A percentile compares a stretch with the other conserved stretches of the same genome.
phyloP scores from a whole-genome alignment of 768 basidiomycete genomes.

The Phallus indusiatus region DNA sequence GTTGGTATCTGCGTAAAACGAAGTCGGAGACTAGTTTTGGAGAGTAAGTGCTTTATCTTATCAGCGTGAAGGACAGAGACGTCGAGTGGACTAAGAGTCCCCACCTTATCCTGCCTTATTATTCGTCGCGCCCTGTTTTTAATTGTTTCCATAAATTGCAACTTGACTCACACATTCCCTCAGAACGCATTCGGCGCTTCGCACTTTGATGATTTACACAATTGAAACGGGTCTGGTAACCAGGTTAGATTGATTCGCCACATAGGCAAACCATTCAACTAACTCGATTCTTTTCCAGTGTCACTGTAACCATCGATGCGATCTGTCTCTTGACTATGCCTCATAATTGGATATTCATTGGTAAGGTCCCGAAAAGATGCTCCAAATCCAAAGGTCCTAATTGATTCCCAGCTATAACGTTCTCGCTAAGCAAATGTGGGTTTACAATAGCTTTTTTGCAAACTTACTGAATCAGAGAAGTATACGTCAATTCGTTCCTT shows the following conservation, averaged over 20 bases:
- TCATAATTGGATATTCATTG: conserved; percentile 7
- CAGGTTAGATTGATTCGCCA: background rate
- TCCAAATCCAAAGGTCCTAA: background rate
- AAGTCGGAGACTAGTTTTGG: background rate
- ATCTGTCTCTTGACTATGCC: conserved; percentile 6
- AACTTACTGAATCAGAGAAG: background rate
- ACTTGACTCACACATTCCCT: background rate
- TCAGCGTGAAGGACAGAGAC: too few species aligned
- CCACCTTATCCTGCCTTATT: too few species aligned
- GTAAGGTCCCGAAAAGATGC: background rate
- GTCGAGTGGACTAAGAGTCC: too few species aligned
- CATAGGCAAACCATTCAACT: background rate
- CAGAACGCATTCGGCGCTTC: conserved; percentile 4
- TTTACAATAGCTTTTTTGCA: background rate
- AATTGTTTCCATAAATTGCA: background rate
- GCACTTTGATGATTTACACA: conserved; percentile 1
- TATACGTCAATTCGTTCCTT: conserved; percentile 7
- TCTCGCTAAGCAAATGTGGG: conserved; percentile 5
- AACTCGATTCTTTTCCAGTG: background rate
- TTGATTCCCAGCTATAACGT: background rate
- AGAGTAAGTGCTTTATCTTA: background rate
- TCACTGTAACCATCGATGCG: conserved; percentile 4
- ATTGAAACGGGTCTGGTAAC: conserved; percentile 6
- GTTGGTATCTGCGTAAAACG: background rate
- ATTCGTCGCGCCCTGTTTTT: too few species aligned